Evolutionary conservation across 208 protist species (phyloP).

Genomic region (Tritrichomonas foetus): DNA sequence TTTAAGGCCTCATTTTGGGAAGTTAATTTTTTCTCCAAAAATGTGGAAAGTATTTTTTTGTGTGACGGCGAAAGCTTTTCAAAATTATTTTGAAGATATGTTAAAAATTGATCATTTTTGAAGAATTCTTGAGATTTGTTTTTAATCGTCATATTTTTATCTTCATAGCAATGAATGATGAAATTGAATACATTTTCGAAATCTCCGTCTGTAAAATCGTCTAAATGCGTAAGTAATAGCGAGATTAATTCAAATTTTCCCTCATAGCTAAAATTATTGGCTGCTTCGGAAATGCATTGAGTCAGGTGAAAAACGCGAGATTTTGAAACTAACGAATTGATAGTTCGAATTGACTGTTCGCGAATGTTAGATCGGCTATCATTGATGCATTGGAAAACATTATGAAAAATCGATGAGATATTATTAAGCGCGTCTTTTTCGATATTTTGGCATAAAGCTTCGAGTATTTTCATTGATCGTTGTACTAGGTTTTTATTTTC

Average conservation of each 20-base stretch:
- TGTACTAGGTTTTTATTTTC: conserved; percentile 5
- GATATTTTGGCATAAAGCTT: not conserved
- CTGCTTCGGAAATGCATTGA: not conserved
- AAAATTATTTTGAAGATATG: not conserved
- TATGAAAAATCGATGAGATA: not conserved
- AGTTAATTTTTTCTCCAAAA: not conserved
- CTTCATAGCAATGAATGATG: not conserved
- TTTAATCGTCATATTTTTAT: not conserved
- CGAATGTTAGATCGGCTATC: not conserved
- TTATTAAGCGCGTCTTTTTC: not conserved
- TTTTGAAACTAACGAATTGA: not conserved
- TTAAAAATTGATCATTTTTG: not conserved
- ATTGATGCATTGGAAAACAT: not conserved
- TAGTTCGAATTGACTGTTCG: not conserved
- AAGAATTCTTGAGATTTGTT: not conserved
- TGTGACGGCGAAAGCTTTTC: not conserved
- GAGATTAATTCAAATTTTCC: not conserved
- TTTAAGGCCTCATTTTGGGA: not conserved
- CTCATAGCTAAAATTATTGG: not conserved
- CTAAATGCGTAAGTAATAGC: not conserved
- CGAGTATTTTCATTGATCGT: not conserved
- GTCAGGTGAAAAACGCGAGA: not conserved
- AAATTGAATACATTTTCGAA: not conserved
- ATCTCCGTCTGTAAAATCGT: not conserved
- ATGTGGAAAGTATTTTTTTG: not conserved